Base-by-base conservation (phyloP, 192 early-diverging fungal species). In the Coemansia sp. region DNA sequence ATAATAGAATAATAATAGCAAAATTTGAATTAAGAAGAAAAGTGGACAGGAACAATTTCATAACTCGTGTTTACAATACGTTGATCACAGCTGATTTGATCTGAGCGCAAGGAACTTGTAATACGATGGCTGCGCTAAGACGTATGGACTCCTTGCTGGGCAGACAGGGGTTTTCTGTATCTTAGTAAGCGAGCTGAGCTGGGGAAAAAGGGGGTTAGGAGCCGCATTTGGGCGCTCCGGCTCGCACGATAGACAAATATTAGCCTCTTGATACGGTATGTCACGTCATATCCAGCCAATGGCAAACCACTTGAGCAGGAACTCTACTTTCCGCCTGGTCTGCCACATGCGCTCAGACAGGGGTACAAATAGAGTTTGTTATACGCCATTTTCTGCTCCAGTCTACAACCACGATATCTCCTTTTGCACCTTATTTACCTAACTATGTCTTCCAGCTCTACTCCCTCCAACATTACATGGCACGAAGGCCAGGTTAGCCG, bases 391-490 rank as follows among this genome's bases (percentile, higher is more conserved):
- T 54, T 54, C 10, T 9, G 7, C 50, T 9, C 24, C 6, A 53
- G n/a, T 5, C n/a, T 40, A 9, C 37, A 41, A 24, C 14, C 24
- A 40, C 17, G 10, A 10, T 16, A 21, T 17, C 16, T 3, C 33
- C 21, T 21, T 42, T 36, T 41, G 37, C 41, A 14, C 17, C 33
- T 24, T 36, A 8, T 50, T 48, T 41, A 21, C 13, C 24, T 27
- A 54, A 6, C 6, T 14, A 75, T 69, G 56, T 40, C 42, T 17
- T 39, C 65, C 33, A 63, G 14, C 41, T 50, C 65, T 21, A 75
- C 81, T 68, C 48, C 91, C 34, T 89, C 93, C 40, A 97, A 97
- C 85, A 94, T 97, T 78, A 95, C 92, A 45, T 97, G 93, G 93
- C 93, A 95, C 65, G 85, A 88, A 9, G 94, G 93, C 45, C 68